Percentiles rank a stretch among this genome's conserved stretches.
Conservation (phyloP, 257 asterid species). For the Vinca minor region DNA sequence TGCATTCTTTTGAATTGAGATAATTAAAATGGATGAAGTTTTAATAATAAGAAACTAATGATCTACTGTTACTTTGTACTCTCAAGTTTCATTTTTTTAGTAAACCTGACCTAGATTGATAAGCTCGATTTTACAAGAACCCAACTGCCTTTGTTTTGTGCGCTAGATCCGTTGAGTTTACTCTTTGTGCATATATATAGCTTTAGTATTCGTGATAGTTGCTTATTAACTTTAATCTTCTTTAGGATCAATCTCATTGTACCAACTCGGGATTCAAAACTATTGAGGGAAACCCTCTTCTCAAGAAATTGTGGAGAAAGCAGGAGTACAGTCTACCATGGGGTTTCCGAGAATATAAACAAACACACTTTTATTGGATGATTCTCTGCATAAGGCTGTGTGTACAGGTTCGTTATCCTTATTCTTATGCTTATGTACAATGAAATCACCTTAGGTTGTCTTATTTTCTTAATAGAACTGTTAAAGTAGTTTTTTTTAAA, state of each 20-base stretch:
- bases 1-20: too few species aligned
- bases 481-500: not conserved
- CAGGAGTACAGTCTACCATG: constrained; percentile 60
- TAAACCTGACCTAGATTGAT: too few species aligned
- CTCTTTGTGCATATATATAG: not conserved
- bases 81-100: too few species aligned
- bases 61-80: too few species aligned
- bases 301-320: constrained; percentile 71
- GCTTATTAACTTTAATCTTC: constrained; percentile 8
- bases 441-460: constrained; percentile 6
- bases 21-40: too few species aligned
- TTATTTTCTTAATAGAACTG: constrained; percentile 12
- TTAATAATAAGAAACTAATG: not conserved
- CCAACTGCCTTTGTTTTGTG: too few species aligned
- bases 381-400: constrained; percentile 73
- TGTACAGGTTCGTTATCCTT: constrained; percentile 3
- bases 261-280: constrained; percentile 45
- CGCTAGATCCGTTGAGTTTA: too few species aligned
- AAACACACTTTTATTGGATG: constrained; percentile 78
- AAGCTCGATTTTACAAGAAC: too few species aligned
- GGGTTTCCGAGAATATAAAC: constrained; percentile 64
- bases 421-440: constrained; percentile 8
- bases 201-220: not conserved
- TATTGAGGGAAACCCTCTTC: constrained; percentile 70
- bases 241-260: constrained; percentile 83